Percentiles rank a stretch among this genome's conserved stretches.
Conservation (phyloP, 805 yeast genomes). For the Wickerhamomyces chambardii region DNA sequence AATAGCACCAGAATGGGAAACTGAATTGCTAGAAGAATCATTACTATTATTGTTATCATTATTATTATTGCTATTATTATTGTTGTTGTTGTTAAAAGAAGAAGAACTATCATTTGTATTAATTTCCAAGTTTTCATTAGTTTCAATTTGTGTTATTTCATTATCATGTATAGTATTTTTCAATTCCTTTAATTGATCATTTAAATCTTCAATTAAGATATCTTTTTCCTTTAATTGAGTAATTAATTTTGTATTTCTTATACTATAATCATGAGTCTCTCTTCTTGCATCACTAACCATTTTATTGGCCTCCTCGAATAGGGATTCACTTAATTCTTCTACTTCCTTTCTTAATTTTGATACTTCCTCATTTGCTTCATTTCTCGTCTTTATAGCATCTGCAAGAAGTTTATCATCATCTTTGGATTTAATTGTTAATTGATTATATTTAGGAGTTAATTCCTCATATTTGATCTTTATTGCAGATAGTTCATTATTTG, state of each 20-base stretch:
- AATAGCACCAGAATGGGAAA: no score
- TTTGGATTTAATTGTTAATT: conserved; percentile 23
- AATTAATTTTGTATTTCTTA: conserved; percentile 46
- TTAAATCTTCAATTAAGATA: conserved; percentile 50
- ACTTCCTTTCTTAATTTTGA: conserved; percentile 60
- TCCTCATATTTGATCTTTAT: conserved; percentile 17
- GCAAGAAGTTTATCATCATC: conserved; percentile 13
- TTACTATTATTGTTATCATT: conserved; percentile 10
- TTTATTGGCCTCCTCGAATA: conserved; percentile 76
- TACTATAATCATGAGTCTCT: conserved; percentile 49
- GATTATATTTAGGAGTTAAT: conserved; percentile 22
- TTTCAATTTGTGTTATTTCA: background rate
- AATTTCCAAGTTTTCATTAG: background rate
- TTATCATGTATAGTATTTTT: conserved; percentile 45
- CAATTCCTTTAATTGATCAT: conserved; percentile 58
- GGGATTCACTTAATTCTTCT: conserved; percentile 68
- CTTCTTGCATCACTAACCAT: conserved; percentile 78
- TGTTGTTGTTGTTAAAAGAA: conserved; percentile 1
- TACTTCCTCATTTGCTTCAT: conserved; percentile 49
- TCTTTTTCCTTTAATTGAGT: conserved; percentile 62
- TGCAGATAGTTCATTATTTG: conserved; percentile 11
- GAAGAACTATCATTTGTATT: background rate
- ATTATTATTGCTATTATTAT: background rate
- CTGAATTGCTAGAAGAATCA: background rate
- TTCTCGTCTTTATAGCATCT: conserved; percentile 26